These are phyloP conservation scores for Sporothrix pseudoabietina DNA, from an alignment of 2,329 filamentous ascomycete species.

Conservation along the genomic window DNA sequence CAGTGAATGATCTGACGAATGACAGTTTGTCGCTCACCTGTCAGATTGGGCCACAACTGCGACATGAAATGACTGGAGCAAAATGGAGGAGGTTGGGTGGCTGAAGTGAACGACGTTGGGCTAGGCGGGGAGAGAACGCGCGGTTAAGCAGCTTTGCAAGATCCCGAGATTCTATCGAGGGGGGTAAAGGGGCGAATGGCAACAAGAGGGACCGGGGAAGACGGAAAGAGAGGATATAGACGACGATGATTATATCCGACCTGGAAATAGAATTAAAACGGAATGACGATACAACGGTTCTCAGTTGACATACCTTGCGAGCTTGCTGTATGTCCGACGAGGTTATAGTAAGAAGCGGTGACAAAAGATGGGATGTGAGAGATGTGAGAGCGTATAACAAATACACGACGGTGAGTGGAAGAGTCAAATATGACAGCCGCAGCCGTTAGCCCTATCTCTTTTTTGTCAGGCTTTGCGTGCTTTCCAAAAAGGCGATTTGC, in stretches of 20 bases:
- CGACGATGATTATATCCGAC: not conserved
- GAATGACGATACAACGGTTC: too few relatives aligned
- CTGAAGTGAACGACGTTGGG: slow-evolving; percentile 5
- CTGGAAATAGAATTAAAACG: not conserved
- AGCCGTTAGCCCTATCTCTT: not conserved
- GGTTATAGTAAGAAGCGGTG: not conserved
- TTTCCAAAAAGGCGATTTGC: not conserved
- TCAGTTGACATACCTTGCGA: not conserved
- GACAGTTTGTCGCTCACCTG: not conserved
- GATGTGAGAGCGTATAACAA: not conserved
- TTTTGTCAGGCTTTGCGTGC: not conserved
- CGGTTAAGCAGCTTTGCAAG: not conserved
- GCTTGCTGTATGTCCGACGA: not conserved
- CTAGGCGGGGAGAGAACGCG: not conserved
- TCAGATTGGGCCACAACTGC: slow-evolving; percentile 7
- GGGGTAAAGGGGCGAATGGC: not conserved
- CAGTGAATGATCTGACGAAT: not conserved
- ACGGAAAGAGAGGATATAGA: not conserved
- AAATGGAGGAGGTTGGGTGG: slow-evolving; percentile 18
- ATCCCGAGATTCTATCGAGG: not conserved
- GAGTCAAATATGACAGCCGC: not conserved
- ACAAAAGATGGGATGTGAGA: not conserved
- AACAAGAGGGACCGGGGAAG: not conserved
- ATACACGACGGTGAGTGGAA: not conserved
- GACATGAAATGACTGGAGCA: not conserved